Conservation (phyloP, 192 early-diverging fungal species). For the Linnemannia hyalina region DNA sequence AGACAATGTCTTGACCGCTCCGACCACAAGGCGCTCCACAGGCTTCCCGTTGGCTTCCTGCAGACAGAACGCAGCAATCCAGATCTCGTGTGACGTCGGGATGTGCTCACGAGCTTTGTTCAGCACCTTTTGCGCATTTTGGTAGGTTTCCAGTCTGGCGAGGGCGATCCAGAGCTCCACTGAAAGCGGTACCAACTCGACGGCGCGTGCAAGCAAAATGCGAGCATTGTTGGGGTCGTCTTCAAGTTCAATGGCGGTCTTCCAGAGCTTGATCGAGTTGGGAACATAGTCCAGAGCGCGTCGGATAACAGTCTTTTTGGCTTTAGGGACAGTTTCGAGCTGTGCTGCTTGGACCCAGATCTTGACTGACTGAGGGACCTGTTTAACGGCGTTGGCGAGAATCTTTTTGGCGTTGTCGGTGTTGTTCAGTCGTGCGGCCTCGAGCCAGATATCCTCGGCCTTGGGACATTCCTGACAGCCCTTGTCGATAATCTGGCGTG, state of each 20-base stretch:
- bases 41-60: conserved; percentile 76
- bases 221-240: conserved; percentile 93
- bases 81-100: conserved; percentile 94
- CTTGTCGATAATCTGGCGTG: conserved; percentile 87
- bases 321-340: conserved; percentile 82
- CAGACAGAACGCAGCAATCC: conserved; percentile 93
- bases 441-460: conserved; percentile 97
- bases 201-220: conserved; percentile 91
- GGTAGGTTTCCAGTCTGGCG: conserved; percentile 90
- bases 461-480: conserved; percentile 96
- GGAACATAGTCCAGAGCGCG: conserved; percentile 95
- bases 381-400: conserved; percentile 90
- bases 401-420: conserved; percentile 89
- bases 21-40: conserved; percentile 77
- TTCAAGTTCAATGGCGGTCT: conserved; percentile 90
- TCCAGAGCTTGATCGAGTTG: conserved; percentile 93
- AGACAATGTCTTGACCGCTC: conserved; percentile 77
- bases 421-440: conserved; percentile 91
- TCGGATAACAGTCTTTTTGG: conserved; percentile 86
- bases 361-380: conserved; percentile 92
- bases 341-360: conserved; percentile 93
- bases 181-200: conserved; percentile 91
- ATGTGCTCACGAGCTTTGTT: conserved; percentile 89
- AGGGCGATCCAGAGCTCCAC: conserved; percentile 97
- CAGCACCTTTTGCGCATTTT: conserved; percentile 89